Base-by-base conservation (phyloP, 1,139 yeast species). In the Meyerozyma smithsonii region DNA sequence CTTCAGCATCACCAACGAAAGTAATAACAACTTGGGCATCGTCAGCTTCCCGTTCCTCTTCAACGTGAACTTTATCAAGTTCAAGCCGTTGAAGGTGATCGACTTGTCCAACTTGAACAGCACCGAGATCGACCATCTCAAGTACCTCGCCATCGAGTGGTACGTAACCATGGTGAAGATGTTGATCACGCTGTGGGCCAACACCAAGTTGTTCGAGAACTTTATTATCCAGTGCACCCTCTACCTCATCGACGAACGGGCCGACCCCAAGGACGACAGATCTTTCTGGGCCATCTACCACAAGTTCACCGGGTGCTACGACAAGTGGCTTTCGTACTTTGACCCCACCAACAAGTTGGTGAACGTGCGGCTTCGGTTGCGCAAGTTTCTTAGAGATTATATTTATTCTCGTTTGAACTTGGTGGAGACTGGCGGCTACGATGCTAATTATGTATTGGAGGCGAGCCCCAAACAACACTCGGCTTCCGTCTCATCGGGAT, bases 11-110 rank as follows among this genome's bases (percentile, higher is more conserved):
- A 46, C 50, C 5, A 56, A 58, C 35, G 65, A 64, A 5, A 45
- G 49, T 36, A 50, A 51, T 39, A 44, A 50, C 42, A 51, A 50
- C 36, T 43, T 55, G 33, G 53, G 55, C 26, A 69, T 73, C 23
- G 62, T 74, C 10, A 59, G 72, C 36, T 63, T 70, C 46, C 79
- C 79, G 1, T 49, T 73, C 21, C 56, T 74, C 10, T 67, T 74
- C 49, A 56, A 67, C 38, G 52, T 63, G 19, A 52, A 48, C 21
- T 59, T 62, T 36, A 50, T 69, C 39, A 50, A 57, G 28, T 30
- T 42, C 32, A 19, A 28, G 30, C 35, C 39, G n/a, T 42, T 49
- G 11, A 37, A 42, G 2, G 34, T 48, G 5, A 32, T 51, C 11
- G 45, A 39, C 12, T 39, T 50, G 25, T 32, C 41, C 7, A 37